Percentiles rank a stretch among this genome's conserved stretches.
Conservation (phyloP, 345 rosid genomes). For the Atalantia buxifolia region DNA sequence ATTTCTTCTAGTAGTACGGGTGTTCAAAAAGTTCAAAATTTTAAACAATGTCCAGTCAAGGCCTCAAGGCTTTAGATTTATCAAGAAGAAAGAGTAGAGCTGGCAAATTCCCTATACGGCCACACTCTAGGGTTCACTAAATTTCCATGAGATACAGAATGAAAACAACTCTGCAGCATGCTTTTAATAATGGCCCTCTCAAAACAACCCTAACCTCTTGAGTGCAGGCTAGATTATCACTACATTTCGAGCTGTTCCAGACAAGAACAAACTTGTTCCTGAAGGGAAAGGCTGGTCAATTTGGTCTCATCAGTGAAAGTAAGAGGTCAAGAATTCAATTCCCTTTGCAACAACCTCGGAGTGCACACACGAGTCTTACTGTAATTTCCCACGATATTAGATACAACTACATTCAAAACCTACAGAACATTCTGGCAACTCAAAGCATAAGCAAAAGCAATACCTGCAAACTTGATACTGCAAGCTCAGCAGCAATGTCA, state of each 20-base stretch:
- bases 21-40: neutral
- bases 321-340: neutral
- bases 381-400: too few relatives aligned
- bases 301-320: neutral
- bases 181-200: neutral
- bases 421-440: neutral
- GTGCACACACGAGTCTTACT: too few relatives aligned
- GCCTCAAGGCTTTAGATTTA: neutral
- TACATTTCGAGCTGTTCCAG: neutral
- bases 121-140: neutral
- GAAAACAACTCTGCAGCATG: neutral
- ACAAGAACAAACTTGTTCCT: neutral
- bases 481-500: slow-evolving; percentile 85
- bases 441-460: neutral
- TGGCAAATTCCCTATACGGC: neutral
- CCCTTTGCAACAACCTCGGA: neutral
- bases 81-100: neutral
- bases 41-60: neutral
- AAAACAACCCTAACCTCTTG: neutral
- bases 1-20: neutral
- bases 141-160: neutral
- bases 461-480: slow-evolving; percentile 98
- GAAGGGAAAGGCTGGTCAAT: neutral
- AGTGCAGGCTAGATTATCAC: neutral
- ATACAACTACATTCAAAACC: neutral